Base-by-base conservation (phyloP, 345 rosid genomes). In the Triadica sebifera region DNA sequence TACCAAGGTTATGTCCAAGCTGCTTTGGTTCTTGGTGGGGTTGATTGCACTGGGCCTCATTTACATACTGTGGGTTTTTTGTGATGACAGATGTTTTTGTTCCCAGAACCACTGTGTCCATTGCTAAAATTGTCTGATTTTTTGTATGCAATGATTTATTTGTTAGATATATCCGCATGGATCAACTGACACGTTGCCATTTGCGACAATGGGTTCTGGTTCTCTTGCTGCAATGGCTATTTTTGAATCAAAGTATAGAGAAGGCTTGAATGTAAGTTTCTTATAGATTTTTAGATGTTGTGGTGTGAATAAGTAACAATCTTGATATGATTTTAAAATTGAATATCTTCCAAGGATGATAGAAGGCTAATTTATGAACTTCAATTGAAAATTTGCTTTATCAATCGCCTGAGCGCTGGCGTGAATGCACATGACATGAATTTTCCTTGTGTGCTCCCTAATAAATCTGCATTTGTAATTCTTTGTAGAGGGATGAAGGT, bases 171-270 rank as follows among this genome's bases (percentile, higher is more conserved):
- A 90, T 75, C 94, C 97, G 0, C 97, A 90, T 63, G 97, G 95
- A 74, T 92, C 95, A 50, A 88, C 95, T 55, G 94, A 90, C 78
- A 90, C 95, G 13, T 82, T 92, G 77, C 97, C 97, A 71, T 92
- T 86, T 67, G 95, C 97, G 2, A 92, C 97, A 39, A 92, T 92
- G 97, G 97, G 94, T 17, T 92, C 97, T 77, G 94, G 97, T 78
- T 90, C 97, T 67, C 90, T 92, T 58, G 97, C 97, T 78, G 94
- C 97, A 52, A 92, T 92, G 94, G 74, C 93, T 67, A 81, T 88
- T 49, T 92, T 92, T 75, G 94, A 92, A 80, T 88, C 94, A 69
- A 88, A 86, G 68, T 90, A 92, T 81, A 88, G 75, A 82, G 97
- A 92, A 84, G 95, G 90, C 80, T 80, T 92, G 65, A 90, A 85